Evolutionary conservation across 176 grass and related monocot species (phyloP), one percentile per base, ranked within the genome.

Genomic region (Ampelocalamus luodianensis): DNA sequence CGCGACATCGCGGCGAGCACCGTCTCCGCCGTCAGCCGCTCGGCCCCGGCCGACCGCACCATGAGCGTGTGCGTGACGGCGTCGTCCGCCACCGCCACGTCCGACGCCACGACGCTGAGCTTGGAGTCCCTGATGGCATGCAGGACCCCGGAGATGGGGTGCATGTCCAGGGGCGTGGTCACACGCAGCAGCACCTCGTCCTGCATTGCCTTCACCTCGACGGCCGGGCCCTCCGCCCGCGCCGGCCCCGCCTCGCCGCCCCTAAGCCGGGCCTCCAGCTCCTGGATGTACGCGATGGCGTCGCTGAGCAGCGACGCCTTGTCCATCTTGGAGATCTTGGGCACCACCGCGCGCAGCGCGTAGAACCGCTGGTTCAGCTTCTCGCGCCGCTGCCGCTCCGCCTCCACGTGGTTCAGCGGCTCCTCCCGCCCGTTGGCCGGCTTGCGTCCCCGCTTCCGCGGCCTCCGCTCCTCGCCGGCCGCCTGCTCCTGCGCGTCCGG

Each of bases 331-430:
- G 92, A 92, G 48, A 97, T 97, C 75, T 90, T 92, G 13, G 92
- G 95, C 10, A 97, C 90, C 36, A 97, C 95, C 20, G 95, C 92
- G 29, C 95, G 83, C 48, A 97, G 88, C 9, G 90, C 90, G 87
- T 94, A 97, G 86, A 97, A 97, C 44, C 92, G 80, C 88, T 97
- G 95, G 88, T 97, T 97, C 59, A 97, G 86, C 89, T 94, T 97
- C 85, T 97, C 95, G 9, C 95, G 87, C n/a, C 95, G 76, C 86
- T 92, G 92, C 82, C 95, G 92, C 90, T 97, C 95, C 36, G 95
- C 95, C 86, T 97, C 95, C 61, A 97, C 95, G 74, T 97, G 95
- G 86, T 97, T 97, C 44, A 97, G 85, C 0, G 95, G 95, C 90
- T 94, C 95, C 22, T 94, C 90, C 50, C 95, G 86, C 39, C 95